These are phyloP conservation scores for Chlorella sp. DNA, from an alignment of 139 green algal species.

Conservation along the genomic window DNA sequence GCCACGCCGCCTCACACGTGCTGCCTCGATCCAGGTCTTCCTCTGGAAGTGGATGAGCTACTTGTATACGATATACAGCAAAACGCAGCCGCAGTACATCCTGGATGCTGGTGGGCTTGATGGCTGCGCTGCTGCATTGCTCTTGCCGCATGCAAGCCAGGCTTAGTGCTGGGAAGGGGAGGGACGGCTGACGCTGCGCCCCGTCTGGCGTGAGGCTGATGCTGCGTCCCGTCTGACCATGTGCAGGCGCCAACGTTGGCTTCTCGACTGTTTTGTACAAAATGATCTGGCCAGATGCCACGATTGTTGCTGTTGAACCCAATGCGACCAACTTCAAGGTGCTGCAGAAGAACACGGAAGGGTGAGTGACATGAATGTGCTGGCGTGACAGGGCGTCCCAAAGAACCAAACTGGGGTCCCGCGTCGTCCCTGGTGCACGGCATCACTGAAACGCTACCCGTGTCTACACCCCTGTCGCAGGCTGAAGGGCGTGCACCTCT, in stretches of 20 bases:
- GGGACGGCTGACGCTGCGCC: neutral
- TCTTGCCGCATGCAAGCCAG: neutral
- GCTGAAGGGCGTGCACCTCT: constrained; percentile 5
- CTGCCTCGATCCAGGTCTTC: constrained; percentile 10
- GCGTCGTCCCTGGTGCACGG: too few relatives aligned
- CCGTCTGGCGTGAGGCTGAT: neutral
- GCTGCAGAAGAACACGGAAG: constrained; percentile 23
- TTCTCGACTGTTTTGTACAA: constrained; percentile 32
- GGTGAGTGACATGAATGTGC: neutral
- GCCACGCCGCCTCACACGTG: neutral
- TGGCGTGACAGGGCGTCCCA: too few relatives aligned
- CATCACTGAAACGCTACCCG: too few relatives aligned
- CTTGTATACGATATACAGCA: neutral
- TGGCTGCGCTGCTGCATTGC: neutral
- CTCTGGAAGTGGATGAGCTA: constrained; percentile 2
- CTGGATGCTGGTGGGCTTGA: constrained; percentile 12
- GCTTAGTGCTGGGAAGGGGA: neutral
- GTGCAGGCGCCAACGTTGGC: constrained; percentile 25
- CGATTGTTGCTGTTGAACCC: constrained; percentile 25
- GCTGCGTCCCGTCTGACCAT: neutral
- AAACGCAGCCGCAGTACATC: neutral
- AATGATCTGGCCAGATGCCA: constrained; percentile 31
- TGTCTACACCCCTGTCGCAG: neutral
- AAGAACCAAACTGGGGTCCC: too few relatives aligned
- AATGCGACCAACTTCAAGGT: constrained; percentile 21